Percentiles rank a stretch among this genome's conserved stretches.
phyloP scores from a whole-genome alignment of 73 alveolate species.

The Uronychia setigera region DNA sequence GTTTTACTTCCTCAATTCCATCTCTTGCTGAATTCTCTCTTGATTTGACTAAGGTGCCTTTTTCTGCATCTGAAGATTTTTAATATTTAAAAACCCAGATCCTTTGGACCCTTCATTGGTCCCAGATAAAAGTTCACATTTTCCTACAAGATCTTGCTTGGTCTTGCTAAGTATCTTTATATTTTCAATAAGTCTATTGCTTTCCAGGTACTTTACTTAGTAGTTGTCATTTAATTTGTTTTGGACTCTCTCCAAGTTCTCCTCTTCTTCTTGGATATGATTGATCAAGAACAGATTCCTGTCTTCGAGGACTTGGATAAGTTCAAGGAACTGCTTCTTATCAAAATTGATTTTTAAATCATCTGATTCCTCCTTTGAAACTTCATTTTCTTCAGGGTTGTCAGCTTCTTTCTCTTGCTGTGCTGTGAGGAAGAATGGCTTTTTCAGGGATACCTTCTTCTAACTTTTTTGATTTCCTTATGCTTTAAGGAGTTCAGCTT shows the following conservation, averaged over 20 bases:
- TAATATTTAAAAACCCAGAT: too few species aligned
- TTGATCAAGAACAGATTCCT: conserved; percentile 54
- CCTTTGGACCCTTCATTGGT: neutral
- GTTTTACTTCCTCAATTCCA: neutral
- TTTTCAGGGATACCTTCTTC: neutral
- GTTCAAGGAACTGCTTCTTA: conserved; percentile 17
- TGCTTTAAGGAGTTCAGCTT: neutral
- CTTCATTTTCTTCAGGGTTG: neutral
- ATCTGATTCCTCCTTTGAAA: neutral
- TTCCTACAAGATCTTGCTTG: neutral
- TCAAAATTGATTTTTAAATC: conserved; percentile 22
- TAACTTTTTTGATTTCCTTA: neutral
- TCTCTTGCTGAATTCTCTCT: neutral
- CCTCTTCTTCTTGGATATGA: conserved; percentile 56
- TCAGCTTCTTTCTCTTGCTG: neutral
- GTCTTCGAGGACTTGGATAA: conserved; percentile 46
- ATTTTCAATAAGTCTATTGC: neutral
- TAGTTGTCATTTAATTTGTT: too few species aligned
- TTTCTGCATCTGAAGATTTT: too few species aligned
- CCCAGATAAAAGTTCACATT: neutral
- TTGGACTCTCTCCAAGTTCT: neutral
- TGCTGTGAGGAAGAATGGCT: neutral
- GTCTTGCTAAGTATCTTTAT: neutral
- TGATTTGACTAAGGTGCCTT: neutral
- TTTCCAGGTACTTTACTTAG: neutral